phyloP scores from a whole-genome alignment of 805 yeast species.

The Spencermartinsiella europaea region DNA sequence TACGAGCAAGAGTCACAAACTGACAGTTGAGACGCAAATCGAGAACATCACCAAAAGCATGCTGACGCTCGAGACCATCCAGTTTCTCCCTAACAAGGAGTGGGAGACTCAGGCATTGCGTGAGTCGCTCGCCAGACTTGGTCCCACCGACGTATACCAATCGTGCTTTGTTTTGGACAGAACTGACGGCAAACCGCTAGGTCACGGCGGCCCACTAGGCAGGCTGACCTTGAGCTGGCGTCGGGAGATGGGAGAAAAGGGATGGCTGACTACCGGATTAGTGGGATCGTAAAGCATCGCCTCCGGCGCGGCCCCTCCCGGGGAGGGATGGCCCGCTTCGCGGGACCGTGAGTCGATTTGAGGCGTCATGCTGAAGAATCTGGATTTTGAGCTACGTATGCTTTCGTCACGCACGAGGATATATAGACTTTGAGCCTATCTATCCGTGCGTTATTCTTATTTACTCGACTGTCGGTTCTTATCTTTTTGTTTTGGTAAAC shows the following conservation, averaged over 20 bases:
- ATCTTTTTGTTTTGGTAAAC: too few relatives aligned
- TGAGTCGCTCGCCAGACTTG: slow-evolving; percentile 12
- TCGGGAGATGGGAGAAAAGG: slow-evolving; percentile 33
- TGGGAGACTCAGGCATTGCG: slow-evolving; percentile 20
- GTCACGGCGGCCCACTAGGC: slow-evolving; percentile 6
- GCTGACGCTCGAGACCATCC: slow-evolving; percentile 28
- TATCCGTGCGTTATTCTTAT: too few relatives aligned
- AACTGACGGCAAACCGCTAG: not conserved
- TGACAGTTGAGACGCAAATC: slow-evolving; percentile 30
- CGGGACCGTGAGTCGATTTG: not conserved
- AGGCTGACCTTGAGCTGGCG: slow-evolving; percentile 30
- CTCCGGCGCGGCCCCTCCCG: too few relatives aligned
- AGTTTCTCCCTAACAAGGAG: slow-evolving; percentile 23
- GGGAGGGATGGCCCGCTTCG: too few relatives aligned
- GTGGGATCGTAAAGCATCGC: not conserved
- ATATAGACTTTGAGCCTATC: too few relatives aligned
- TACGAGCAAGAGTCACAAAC: slow-evolving; percentile 6
- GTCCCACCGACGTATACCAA: slow-evolving; percentile 29
- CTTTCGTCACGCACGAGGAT: too few relatives aligned
- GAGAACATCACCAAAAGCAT: slow-evolving; percentile 29
- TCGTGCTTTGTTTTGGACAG: slow-evolving; percentile 20
- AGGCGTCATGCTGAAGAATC: not conserved
- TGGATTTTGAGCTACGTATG: too few relatives aligned
- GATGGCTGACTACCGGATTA: slow-evolving; percentile 27
- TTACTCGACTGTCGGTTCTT: too few relatives aligned